Base-by-base conservation (phyloP, 2,329 filamentous ascomycete genomes). In the Alternaria atra region DNA sequence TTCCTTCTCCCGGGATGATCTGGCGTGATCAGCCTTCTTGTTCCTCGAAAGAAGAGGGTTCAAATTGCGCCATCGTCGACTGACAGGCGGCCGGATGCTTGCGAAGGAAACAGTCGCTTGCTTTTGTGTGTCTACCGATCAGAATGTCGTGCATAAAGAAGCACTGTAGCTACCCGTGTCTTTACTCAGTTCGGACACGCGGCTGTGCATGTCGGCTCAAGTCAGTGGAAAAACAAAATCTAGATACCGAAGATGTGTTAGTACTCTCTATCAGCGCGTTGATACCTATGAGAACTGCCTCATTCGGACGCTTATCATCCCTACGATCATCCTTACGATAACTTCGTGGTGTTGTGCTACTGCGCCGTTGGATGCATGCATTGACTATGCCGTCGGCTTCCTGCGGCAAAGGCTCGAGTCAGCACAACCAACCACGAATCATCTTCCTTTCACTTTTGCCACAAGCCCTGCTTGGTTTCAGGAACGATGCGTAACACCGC, bases 111-210 rank as follows among this genome's bases (percentile, higher is more conserved):
- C 29, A n/a, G 12, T 37, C 39, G 30, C 25, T 58, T 52, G 47
- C 47, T 35, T 50, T 50, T 50, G 30, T 8, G 15, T 27, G 8
- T 35, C 32, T 37, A 46, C 47, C 47, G 47, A 58, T 58, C 39
- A 52, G 23, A 25, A 58, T 52, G 55, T 39, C 47, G 47, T 58
- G 30, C 55, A 52, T 43, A 47, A 29, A 52, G 13, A 52, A 27
- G 46, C 46, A 51, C 37, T 52, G 23, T 37, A 52, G 54, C 46
- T 42, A 58, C 50, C 55, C 55, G 47, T 58, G 25, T 37, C 39
- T 15, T 58, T 48, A 35, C 51, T 52, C 39, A 3, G 25, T 25
- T 20, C 23, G 37, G 37, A 23, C 30, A 15, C 23, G 6, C 32
- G 39, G 27, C 17, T 42, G 20, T 39, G 40, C 23, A 29, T 23